Evolutionary conservation across 371 early-diverging fungal genomes (phyloP).

Genomic region (Coemansia sp.): DNA sequence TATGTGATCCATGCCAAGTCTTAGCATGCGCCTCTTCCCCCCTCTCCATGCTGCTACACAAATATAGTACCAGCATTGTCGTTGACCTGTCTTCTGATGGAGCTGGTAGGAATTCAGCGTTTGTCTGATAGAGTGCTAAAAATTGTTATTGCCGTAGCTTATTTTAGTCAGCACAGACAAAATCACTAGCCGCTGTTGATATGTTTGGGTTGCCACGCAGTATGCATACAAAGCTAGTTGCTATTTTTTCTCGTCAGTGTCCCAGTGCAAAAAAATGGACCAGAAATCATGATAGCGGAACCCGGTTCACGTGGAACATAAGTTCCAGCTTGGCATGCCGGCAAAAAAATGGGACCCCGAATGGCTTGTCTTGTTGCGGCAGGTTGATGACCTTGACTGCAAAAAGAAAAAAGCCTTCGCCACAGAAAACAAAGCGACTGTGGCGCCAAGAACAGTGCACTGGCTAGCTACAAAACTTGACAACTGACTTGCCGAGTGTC

Average conservation of each 20-base stretch:
- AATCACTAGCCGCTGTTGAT: neutral
- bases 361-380: neutral
- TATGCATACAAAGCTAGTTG: neutral
- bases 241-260: neutral
- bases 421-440: conserved; percentile 10
- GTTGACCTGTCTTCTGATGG: neutral
- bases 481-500: neutral
- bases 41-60: neutral
- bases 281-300: neutral
- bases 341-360: neutral
- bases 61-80: neutral
- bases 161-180: neutral
- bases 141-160: neutral
- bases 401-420: neutral
- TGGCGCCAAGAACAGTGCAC: conserved; percentile 23
- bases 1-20: neutral
- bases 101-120: neutral
- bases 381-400: neutral
- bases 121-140: neutral
- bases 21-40: neutral
- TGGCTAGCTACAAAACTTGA: neutral
- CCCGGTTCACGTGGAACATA: neutral
- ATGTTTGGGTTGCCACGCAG: conserved; percentile 1
- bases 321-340: neutral
- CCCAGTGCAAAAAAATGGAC: neutral